phyloP scores from a whole-genome alignment of 2,329 filamentous ascomycete genomes.

The Ilyonectria mors-panacis region DNA sequence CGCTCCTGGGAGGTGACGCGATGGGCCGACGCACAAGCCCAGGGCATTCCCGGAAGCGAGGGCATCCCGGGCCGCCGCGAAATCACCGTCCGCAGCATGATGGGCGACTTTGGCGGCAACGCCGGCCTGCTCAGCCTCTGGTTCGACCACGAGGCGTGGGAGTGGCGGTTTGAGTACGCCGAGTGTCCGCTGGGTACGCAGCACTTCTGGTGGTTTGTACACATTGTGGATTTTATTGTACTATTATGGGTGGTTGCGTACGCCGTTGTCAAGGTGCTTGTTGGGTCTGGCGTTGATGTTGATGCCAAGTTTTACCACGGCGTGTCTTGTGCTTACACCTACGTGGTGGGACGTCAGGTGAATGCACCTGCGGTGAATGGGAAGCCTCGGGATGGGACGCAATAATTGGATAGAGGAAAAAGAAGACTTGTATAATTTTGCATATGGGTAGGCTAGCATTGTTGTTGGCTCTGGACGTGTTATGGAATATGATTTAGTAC shows the following conservation, averaged over 20 bases:
- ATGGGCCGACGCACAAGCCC: conserved; percentile 62
- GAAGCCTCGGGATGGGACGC: conserved; percentile 9
- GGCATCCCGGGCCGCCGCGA: conserved; percentile 80
- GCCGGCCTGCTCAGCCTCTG: conserved; percentile 89
- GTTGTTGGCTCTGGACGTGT: neutral
- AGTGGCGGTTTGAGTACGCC: conserved; percentile 87
- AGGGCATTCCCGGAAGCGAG: conserved; percentile 57
- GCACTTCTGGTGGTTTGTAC: conserved; percentile 94
- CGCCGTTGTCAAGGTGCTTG: conserved; percentile 43
- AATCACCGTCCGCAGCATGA: conserved; percentile 97
- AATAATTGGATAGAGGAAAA: neutral
- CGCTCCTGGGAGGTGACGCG: conserved; percentile 65
- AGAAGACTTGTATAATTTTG: neutral
- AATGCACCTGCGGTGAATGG: conserved; percentile 31
- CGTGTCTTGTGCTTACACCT: conserved; percentile 35
- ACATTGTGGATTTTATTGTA: conserved; percentile 76
- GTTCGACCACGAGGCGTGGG: conserved; percentile 81
- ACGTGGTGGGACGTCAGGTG: conserved; percentile 22
- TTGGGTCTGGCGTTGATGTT: conserved; percentile 53
- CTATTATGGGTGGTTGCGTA: conserved; percentile 52
- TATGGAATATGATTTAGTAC: neutral
- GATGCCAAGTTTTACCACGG: conserved; percentile 46
- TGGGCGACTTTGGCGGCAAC: conserved; percentile 96
- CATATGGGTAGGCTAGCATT: neutral
- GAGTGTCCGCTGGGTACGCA: conserved; percentile 87